Evolutionary conservation across 768 basidiomycete genomes (phyloP).

Genomic region (Boletus rubescentipes): DNA sequence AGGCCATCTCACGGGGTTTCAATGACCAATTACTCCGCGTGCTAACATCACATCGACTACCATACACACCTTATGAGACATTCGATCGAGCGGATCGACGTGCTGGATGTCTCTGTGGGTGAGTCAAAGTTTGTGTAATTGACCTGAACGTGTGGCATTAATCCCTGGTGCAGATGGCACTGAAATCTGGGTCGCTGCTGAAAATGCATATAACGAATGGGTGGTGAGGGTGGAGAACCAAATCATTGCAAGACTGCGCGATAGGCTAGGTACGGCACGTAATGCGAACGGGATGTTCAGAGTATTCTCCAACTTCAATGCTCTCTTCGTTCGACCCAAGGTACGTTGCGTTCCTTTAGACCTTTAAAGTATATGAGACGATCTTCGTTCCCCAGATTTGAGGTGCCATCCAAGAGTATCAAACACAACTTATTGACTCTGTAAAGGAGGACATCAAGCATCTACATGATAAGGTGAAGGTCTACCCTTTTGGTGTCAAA

Average conservation of each 20-base stretch:
- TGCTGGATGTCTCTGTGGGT: slow-evolving; percentile 92
- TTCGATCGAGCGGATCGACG: slow-evolving; percentile 96
- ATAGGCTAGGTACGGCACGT: slow-evolving; percentile 89
- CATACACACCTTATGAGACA: slow-evolving; percentile 91
- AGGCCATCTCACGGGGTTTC: slow-evolving; percentile 97
- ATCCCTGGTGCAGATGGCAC: slow-evolving; percentile 71
- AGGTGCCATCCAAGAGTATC: slow-evolving; percentile 98
- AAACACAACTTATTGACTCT: slow-evolving; percentile 97
- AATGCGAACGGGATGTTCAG: slow-evolving; percentile 99
- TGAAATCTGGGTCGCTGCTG: slow-evolving; percentile 96
- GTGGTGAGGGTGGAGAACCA: slow-evolving; percentile 98
- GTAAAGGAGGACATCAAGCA: slow-evolving; percentile 98
- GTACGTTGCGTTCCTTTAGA: slow-evolving; percentile 37
- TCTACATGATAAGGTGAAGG: slow-evolving; percentile 81
- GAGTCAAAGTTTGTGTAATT: slow-evolving; percentile 27
- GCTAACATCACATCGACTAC: slow-evolving; percentile 84
- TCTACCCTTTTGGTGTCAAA: neutral
- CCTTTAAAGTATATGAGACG: neutral
- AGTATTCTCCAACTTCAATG: slow-evolving; percentile 98
- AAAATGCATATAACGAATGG: slow-evolving; percentile 97
- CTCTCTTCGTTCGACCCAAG: slow-evolving; percentile 94
- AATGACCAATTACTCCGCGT: slow-evolving; percentile 93
- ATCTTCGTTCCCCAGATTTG: slow-evolving; percentile 59
- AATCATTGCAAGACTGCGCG: slow-evolving; percentile 90
- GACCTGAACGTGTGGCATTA: neutral